Evolutionary conservation across 306 rosid genomes (phyloP).

Genomic region (Cucurbita moschata): DNA sequence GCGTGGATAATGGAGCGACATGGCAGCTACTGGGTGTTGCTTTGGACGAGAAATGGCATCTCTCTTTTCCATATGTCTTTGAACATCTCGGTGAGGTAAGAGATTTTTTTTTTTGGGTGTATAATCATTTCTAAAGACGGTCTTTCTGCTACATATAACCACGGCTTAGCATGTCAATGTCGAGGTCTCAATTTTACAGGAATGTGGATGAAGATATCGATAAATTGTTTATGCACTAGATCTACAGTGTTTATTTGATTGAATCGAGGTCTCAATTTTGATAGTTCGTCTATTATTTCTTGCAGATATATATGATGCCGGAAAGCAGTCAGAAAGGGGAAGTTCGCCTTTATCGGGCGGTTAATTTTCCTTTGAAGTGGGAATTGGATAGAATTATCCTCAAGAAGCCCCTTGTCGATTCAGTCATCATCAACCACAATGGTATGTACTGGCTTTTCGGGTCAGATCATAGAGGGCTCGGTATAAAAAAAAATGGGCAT

Average conservation of each 20-base stretch:
- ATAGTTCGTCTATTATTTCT: conserved; percentile 2
- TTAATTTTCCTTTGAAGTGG: conserved; percentile 78
- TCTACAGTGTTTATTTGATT: neutral
- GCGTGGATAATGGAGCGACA: conserved; percentile 83
- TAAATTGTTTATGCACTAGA: neutral
- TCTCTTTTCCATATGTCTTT: conserved; percentile 83
- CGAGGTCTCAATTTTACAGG: too few species aligned
- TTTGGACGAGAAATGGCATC: conserved; percentile 93
- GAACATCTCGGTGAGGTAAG: conserved; percentile 60
- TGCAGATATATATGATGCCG: conserved; percentile 90
- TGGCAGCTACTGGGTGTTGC: conserved; percentile 89
- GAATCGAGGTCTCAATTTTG: neutral
- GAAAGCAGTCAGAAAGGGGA: conserved; percentile 79
- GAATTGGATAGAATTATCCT: conserved; percentile 55
- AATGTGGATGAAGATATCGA: too few species aligned
- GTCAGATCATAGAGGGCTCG: conserved; percentile 84
- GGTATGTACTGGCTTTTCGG: conserved; percentile 89
- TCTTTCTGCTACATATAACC: neutral
- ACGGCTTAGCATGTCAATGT: too few species aligned
- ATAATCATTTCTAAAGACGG: neutral
- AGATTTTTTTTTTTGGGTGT: neutral
- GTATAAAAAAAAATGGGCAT: conserved; percentile 72
- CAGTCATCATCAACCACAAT: conserved; percentile 39
- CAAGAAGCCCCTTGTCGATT: conserved; percentile 76
- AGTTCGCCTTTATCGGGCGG: conserved; percentile 75